These are phyloP conservation scores for Pyricularia pennisetigena DNA, from an alignment of 2,329 filamentous ascomycete species.

Conservation along the genomic window DNA sequence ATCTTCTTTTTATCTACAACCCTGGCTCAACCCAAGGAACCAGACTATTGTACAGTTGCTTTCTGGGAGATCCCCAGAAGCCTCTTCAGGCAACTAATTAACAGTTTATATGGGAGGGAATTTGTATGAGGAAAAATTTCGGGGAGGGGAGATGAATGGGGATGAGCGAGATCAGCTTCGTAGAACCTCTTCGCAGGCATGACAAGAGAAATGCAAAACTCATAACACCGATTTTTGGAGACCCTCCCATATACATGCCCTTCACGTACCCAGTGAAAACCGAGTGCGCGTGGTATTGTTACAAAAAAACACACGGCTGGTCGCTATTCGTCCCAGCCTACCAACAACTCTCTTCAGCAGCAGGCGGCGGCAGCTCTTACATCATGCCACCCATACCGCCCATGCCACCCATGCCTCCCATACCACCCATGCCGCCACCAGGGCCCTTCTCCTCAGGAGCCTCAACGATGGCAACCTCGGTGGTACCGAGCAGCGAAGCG, in stretches of 20 bases:
- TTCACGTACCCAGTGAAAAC: background rate
- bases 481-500: constrained; percentile 92
- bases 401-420: constrained; percentile 50
- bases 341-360: background rate
- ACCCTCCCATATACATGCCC: constrained; percentile 2
- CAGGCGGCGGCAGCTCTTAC: constrained; percentile 27
- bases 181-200: background rate
- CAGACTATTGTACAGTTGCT: background rate
- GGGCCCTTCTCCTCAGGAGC: constrained; percentile 85
- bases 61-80: background rate
- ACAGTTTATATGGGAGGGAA: background rate
- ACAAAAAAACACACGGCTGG: constrained; percentile 1
- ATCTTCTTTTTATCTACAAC: background rate
- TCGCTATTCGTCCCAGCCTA: background rate
- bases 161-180: background rate
- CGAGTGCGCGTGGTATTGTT: background rate
- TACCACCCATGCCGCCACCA: constrained; percentile 57
- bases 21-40: background rate
- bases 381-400: constrained; percentile 51
- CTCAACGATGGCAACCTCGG: constrained; percentile 95
- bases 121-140: background rate
- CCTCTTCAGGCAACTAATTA: background rate
- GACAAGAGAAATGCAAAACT: background rate
- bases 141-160: constrained; percentile 5
- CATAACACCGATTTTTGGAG: background rate